A percentile compares a stretch with the other conserved stretches of the same genome.
Evolutionary conservation across 176 grass and related monocot genomes (phyloP).

Genomic region (Oryza meyeriana): DNA sequence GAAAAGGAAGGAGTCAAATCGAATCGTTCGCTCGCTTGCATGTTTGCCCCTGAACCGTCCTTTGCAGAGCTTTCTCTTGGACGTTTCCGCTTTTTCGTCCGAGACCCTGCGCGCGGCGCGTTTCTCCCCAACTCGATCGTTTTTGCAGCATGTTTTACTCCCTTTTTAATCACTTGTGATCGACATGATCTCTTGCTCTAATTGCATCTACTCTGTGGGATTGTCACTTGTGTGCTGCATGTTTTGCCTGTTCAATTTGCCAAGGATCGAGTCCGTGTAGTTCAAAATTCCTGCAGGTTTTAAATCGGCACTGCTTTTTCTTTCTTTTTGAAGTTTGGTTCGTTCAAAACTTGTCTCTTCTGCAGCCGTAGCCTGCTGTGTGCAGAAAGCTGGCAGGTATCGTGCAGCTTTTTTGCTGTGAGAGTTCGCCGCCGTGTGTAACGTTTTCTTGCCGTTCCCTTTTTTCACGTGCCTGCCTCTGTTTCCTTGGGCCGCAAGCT

Average conservation of each 20-base stretch:
- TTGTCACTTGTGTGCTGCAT: background rate
- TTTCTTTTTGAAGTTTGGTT: background rate
- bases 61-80: background rate
- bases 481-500: constrained; percentile 16
- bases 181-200: background rate
- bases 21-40: background rate
- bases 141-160: background rate
- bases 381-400: background rate
- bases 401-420: background rate
- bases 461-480: background rate
- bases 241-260: background rate
- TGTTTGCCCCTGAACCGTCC: background rate
- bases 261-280: background rate
- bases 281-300: background rate
- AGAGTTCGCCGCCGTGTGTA: background rate
- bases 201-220: background rate
- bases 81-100: background rate
- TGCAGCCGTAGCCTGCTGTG: background rate
- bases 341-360: background rate
- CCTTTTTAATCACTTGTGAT: too few relatives aligned
- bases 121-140: background rate
- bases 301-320: background rate
- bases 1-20: background rate
- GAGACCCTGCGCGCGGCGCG: background rate
- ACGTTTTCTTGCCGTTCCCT: background rate